These are phyloP conservation scores for Blastocystis sp. DNA, from an alignment of 352 stramenopile species.

Conservation along the genomic window DNA sequence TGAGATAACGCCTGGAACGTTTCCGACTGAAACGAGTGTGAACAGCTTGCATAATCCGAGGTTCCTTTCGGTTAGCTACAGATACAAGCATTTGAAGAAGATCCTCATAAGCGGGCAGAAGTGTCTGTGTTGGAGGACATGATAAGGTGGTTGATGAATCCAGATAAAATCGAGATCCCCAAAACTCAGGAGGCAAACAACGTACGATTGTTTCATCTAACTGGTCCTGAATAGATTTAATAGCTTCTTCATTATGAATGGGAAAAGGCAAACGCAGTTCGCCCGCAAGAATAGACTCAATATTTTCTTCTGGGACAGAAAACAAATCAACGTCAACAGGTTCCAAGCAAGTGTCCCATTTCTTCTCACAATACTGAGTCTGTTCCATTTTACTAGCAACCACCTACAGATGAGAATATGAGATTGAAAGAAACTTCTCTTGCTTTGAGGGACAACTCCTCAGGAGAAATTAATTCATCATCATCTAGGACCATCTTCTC, in stretches of 20 bases:
- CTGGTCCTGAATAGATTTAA: neutral
- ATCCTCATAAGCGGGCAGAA: neutral
- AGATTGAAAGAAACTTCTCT: neutral
- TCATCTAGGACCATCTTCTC: neutral
- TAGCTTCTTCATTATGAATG: neutral
- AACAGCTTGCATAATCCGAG: neutral
- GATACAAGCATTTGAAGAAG: neutral
- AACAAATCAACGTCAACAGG: neutral
- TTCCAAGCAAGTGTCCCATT: neutral
- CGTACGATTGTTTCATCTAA: conserved; percentile 13
- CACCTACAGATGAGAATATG: neutral
- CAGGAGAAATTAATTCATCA: neutral
- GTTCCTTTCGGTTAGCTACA: conserved; percentile 2
- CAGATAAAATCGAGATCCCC: conserved; percentile 29
- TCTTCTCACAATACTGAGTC: too few species aligned
- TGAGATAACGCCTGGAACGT: conserved; percentile 13
- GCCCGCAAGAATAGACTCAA: conserved; percentile 16
- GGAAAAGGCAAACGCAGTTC: neutral
- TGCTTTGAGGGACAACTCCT: neutral
- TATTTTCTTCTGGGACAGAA: neutral
- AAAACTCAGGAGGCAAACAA: conserved; percentile 26
- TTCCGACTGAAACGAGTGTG: conserved; percentile 17
- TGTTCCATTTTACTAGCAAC: neutral
- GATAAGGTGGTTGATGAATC: neutral
- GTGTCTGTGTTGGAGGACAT: neutral